phyloP scores from a whole-genome alignment of 2,329 filamentous ascomycete genomes.

The Purpureocillium lavendulum region DNA sequence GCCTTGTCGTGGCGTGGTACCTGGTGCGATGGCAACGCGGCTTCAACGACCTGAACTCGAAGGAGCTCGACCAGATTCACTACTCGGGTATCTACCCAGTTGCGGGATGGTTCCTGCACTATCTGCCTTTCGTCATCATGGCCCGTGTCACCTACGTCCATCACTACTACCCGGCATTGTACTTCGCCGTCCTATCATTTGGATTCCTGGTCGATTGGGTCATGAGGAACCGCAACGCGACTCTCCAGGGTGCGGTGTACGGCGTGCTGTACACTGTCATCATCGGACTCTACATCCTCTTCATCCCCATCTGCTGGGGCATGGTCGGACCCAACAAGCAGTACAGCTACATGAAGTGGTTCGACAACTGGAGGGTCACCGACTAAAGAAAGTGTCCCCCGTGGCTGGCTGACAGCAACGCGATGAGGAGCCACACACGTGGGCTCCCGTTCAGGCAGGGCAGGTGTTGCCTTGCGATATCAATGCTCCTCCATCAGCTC shows the following conservation, averaged over 20 bases:
- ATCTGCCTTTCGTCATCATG: conserved; percentile 94
- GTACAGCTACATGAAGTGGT: conserved; percentile 92
- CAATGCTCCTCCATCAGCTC: neutral
- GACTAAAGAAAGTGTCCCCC: conserved; percentile 34
- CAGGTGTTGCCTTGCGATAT: neutral
- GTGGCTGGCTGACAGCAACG: conserved; percentile 1
- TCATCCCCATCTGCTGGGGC: conserved; percentile 91
- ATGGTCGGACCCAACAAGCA: conserved; percentile 81
- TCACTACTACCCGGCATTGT: conserved; percentile 97
- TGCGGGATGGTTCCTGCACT: conserved; percentile 93
- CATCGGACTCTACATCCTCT: conserved; percentile 78
- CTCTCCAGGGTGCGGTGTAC: conserved; percentile 62
- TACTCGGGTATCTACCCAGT: conserved; percentile 88
- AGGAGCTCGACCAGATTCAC: conserved; percentile 88
- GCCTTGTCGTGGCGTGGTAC: conserved; percentile 71
- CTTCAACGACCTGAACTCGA: conserved; percentile 69
- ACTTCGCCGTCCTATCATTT: conserved; percentile 86
- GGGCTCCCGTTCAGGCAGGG: too few species aligned
- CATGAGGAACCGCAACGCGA: conserved; percentile 56
- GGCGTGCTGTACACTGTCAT: conserved; percentile 62
- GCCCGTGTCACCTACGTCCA: conserved; percentile 98
- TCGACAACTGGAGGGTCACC: conserved; percentile 75
- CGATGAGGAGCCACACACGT: too few species aligned
- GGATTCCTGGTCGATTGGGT: conserved; percentile 87
- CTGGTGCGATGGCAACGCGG: conserved; percentile 92